Conservation (phyloP, 2,329 filamentous ascomycete genomes). For the Zymoseptoria tritici region DNA sequence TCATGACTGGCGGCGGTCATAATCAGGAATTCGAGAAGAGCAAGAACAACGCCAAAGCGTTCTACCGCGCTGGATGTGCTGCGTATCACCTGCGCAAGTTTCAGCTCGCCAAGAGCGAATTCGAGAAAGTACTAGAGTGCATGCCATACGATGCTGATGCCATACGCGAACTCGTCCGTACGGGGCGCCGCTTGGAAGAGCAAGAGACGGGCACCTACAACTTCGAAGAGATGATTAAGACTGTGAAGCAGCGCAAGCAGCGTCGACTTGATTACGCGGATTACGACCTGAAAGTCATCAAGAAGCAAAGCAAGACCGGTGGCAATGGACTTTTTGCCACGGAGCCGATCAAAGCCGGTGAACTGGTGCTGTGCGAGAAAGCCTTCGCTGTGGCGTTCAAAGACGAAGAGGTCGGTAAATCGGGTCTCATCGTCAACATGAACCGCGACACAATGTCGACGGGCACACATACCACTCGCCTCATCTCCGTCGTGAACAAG, state of each 20-base stretch:
- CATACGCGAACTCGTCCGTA: slow-evolving; percentile 5
- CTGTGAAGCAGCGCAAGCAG: background rate
- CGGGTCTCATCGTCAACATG: slow-evolving; percentile 12
- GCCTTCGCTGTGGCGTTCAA: slow-evolving; percentile 13
- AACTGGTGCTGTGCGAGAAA: slow-evolving; percentile 36
- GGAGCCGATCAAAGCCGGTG: slow-evolving; percentile 32
- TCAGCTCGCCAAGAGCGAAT: slow-evolving; percentile 3
- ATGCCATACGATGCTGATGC: slow-evolving; percentile 11
- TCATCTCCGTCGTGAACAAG: slow-evolving; percentile 14
- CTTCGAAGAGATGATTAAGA: slow-evolving; percentile 14
- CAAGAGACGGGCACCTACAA: slow-evolving; percentile 16
- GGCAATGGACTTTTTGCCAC: slow-evolving; percentile 41
- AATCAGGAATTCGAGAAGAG: background rate
- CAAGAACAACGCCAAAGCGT: slow-evolving; percentile 15
- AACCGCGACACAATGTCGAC: slow-evolving; percentile 5
- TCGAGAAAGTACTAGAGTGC: slow-evolving; percentile 8
- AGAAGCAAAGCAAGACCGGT: slow-evolving; percentile 20
- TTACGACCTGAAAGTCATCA: slow-evolving; percentile 11
- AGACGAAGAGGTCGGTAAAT: too few species aligned
- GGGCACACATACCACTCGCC: slow-evolving; percentile 10
- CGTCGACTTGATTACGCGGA: slow-evolving; percentile 16
- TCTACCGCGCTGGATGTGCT: slow-evolving; percentile 19
- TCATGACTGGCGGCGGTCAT: background rate
- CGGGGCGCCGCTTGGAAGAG: slow-evolving; percentile 14
- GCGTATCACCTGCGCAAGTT: slow-evolving; percentile 21